Evolutionary conservation across 495 filamentous ascomycete genomes (phyloP), one percentile per base, ranked within the genome.

Genomic region (Penicillium subrubescens): DNA sequence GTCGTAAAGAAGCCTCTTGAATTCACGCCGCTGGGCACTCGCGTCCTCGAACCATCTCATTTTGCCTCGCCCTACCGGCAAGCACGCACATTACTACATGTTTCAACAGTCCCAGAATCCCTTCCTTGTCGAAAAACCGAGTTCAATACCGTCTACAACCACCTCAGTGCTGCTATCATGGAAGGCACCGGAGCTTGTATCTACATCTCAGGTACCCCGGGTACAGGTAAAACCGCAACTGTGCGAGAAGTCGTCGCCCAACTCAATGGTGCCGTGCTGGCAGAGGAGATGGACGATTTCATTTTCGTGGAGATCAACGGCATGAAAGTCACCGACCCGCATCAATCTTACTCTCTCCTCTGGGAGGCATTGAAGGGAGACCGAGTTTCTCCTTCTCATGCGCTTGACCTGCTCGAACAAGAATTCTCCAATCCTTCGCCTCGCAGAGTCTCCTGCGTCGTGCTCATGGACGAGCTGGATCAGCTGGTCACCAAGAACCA

Each of bases 301-400:
- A 96, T 97, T 67, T 99, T 98, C 66, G 94, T 98, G 65, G 96
- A 99, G 76, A 98, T 99, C 78, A 99, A 99, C 77, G 96, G 96
- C 56, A 98, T 99, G 96, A 98, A 97, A 82, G 91, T 98, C 69
- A 95, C 96, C 0, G 96, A 99, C 74, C 95, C 96, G 0, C 93
- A 98, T 73, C 96, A 99, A 74, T 91, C 94, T 0, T 99, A 99
- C 76, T 89, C 92, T 5, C 80, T 98, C 12, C 87, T 99, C 7
- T 99, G 96, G 95, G 93, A 99, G 79, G 95, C 94, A 0, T 78
- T 99, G 67, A 93, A 92, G 67, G 93, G 92, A 11, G 93, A 99
- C 66, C 88, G 96, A 23, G 95, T 98, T 27, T 93, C 89, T 67
- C 92, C 96, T 2, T 87, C 93, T 1, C 95, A 99, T 69, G 94